Percentiles rank a stretch among this genome's conserved stretches.
Conservation (phyloP, 495 filamentous ascomycete genomes). For the Neurospora sp. region DNA sequence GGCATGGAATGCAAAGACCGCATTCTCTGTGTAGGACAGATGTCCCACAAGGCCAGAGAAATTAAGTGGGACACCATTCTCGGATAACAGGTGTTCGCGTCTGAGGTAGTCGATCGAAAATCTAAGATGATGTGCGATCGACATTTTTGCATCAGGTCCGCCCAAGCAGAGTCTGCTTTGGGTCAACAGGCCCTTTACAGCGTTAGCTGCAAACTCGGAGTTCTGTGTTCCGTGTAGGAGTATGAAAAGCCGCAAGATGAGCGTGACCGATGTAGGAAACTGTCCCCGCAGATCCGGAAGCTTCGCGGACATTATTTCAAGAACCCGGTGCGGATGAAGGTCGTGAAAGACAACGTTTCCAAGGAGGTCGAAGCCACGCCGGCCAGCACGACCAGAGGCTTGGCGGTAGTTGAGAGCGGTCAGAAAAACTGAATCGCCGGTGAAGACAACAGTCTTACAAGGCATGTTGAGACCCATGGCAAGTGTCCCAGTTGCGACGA, state of each 20-base stretch:
- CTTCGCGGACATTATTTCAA: conserved; percentile 56
- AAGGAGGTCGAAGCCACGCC: conserved; percentile 69
- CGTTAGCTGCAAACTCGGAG: conserved; percentile 48
- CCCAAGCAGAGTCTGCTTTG: conserved; percentile 61
- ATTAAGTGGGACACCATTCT: conserved; percentile 52
- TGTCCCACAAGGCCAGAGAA: conserved; percentile 58
- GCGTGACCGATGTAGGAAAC: conserved; percentile 65
- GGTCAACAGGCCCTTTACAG: conserved; percentile 55
- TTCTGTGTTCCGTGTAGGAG: conserved; percentile 55
- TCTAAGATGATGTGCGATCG: conserved; percentile 62
- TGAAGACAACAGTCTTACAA: conserved; percentile 71
- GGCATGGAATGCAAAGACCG: conserved; percentile 62
- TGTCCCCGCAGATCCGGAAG: conserved; percentile 67
- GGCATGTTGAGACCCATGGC: conserved; percentile 79
- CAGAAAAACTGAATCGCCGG: conserved; percentile 58
- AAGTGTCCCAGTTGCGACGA: conserved; percentile 68
- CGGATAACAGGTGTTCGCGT: conserved; percentile 51
- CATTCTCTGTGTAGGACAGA: conserved; percentile 64
- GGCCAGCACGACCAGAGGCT: conserved; percentile 64
- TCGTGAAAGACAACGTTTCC: conserved; percentile 73
- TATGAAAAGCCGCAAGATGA: conserved; percentile 59
- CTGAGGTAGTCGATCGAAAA: conserved; percentile 76
- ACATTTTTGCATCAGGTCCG: conserved; percentile 47
- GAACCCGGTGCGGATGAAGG: conserved; percentile 43
- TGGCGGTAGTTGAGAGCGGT: conserved; percentile 69